Percentiles rank a stretch among this genome's conserved stretches.
phyloP scores from a whole-genome alignment of 164 flowering plant genomes.

The Liriodendron chinense region DNA sequence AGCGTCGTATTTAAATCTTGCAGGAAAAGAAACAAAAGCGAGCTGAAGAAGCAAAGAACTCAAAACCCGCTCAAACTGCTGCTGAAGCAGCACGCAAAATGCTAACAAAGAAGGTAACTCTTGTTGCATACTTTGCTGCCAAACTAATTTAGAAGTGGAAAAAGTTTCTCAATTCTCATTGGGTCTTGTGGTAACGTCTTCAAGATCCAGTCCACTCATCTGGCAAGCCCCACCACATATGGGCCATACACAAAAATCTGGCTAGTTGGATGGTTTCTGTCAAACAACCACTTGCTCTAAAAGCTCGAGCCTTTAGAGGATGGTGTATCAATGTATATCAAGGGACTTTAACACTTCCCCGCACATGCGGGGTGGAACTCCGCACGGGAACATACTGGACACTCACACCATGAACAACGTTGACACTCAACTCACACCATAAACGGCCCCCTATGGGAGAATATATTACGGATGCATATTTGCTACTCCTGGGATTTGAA shows the following conservation, averaged over 20 bases:
- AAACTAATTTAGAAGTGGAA: not conserved
- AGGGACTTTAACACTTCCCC: no score
- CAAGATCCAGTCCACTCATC: not conserved
- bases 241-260: not conserved
- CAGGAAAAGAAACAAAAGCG: constrained; percentile 65
- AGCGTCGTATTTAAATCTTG: not conserved
- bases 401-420: no score
- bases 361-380: no score
- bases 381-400: no score
- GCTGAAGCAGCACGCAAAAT: constrained; percentile 69
- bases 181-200: not conserved
- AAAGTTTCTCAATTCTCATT: not conserved
- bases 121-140: not conserved
- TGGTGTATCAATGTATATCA: no score
- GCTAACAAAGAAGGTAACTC: constrained; percentile 58
- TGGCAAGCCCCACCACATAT: not conserved
- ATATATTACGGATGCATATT: no score
- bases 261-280: not conserved
- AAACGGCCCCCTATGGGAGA: no score
- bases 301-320: no score
- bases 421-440: no score
- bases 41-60: constrained; percentile 57
- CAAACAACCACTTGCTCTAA: no score
- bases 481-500: no score
- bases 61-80: constrained; percentile 64